Evolutionary conservation across 352 stramenopile genomes (phyloP).

Genomic region (Phytophthora sp.): DNA sequence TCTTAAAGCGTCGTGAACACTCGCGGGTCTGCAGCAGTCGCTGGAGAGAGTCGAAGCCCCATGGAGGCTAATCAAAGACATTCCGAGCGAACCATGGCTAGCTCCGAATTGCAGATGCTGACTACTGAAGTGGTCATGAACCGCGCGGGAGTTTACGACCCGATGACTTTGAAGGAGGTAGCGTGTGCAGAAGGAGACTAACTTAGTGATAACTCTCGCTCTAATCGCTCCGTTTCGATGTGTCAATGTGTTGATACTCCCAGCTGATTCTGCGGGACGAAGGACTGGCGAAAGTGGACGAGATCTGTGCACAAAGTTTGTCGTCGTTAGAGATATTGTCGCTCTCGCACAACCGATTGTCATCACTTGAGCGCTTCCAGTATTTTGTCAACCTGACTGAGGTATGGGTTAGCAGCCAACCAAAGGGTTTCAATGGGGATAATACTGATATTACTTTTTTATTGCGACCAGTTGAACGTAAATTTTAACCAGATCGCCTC

Average conservation of each 20-base stretch:
- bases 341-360: constrained; percentile 78
- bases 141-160: constrained; percentile 64
- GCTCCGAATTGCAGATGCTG: constrained; percentile 17
- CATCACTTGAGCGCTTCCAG: constrained; percentile 67
- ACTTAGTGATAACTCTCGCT: no score
- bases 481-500: constrained; percentile 72
- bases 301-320: constrained; percentile 61
- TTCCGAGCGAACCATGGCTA: not conserved
- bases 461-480: constrained; percentile 55
- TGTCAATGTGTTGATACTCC: not conserved
- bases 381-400: constrained; percentile 78
- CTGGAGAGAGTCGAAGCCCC: not conserved
- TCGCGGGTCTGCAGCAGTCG: not conserved
- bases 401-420: no score
- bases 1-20: constrained; percentile 42
- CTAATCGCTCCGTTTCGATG: not conserved
- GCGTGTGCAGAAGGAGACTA: no score
- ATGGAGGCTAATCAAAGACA: constrained; percentile 10
- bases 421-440: no score
- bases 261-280: constrained; percentile 83
- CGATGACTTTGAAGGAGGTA: constrained; percentile 70
- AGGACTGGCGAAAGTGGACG: constrained; percentile 49
- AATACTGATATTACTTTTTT: not conserved
- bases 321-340: constrained; percentile 79
- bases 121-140: constrained; percentile 65